Percentiles rank a stretch among this genome's conserved stretches.
Conservation (phyloP, 1,139 yeast species). For the Kodamaea alishanica region DNA sequence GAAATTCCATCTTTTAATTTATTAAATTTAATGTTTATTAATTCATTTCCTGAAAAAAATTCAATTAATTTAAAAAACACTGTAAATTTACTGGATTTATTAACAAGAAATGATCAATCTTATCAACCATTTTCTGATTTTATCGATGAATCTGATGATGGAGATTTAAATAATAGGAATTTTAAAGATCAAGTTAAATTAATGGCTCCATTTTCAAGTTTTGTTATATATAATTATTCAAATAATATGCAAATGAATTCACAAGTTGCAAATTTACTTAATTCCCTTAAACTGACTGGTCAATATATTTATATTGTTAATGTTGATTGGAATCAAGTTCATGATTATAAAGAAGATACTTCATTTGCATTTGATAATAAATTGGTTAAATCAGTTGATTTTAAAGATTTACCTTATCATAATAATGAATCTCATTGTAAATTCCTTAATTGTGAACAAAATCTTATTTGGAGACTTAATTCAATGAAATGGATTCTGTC, state of each 20-base stretch:
- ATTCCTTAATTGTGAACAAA: conserved; percentile 34
- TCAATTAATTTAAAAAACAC: conserved; percentile 21
- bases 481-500: conserved; percentile 29
- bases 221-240: conserved; percentile 31
- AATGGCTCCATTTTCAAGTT: conserved; percentile 33
- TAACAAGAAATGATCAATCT: conserved; percentile 9
- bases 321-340: conserved; percentile 9
- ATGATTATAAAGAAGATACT: not conserved
- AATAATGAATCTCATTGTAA: conserved; percentile 15
- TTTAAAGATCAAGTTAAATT: conserved; percentile 29
- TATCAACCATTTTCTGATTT: conserved; percentile 5
- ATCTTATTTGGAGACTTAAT: conserved; percentile 35
- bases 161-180: conserved; percentile 31
- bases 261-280: conserved; percentile 11
- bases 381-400: conserved; percentile 3
- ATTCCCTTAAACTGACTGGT: conserved; percentile 10
- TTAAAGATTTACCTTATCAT: conserved; percentile 1
- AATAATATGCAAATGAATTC: conserved; percentile 13
- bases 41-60: conserved; percentile 6
- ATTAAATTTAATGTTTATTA: conserved; percentile 20
- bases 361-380: conserved; percentile 1
- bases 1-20: conserved; percentile 8
- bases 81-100: conserved; percentile 19
- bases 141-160: not conserved
- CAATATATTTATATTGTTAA: conserved; percentile 12